phyloP scores from a whole-genome alignment of 768 basidiomycete genomes.

The Kwoniella europaea region DNA sequence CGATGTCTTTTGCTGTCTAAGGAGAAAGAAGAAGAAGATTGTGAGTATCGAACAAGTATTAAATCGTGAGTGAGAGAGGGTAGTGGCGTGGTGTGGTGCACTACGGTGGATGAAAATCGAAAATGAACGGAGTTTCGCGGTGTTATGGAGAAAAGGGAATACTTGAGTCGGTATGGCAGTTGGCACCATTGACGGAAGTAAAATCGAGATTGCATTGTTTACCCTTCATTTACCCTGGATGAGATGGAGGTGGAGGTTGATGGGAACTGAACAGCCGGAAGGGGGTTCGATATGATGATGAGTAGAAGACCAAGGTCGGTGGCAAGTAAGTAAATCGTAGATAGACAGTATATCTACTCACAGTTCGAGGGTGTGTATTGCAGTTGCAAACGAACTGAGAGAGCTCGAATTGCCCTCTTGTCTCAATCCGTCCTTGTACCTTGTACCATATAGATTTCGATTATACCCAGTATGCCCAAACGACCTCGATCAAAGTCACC shows the following conservation, averaged over 20 bases:
- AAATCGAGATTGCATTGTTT: background rate
- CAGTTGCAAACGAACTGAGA: too few relatives aligned
- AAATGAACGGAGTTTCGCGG: conserved; percentile 25
- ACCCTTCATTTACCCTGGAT: background rate
- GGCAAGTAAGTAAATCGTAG: background rate
- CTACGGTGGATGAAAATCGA: too few relatives aligned
- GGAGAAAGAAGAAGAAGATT: background rate
- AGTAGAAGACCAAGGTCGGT: background rate
- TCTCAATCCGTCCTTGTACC: too few relatives aligned
- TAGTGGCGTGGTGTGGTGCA: background rate
- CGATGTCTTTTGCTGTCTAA: conserved; percentile 26
- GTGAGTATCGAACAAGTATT: background rate
- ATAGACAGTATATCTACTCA: background rate
- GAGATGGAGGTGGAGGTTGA: background rate
- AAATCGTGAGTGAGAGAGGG: conserved; percentile 1
- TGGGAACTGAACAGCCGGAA: background rate
- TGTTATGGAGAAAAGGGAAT: background rate
- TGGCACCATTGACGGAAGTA: background rate
- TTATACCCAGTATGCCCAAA: conserved; percentile 13
- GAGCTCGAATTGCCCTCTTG: too few relatives aligned
- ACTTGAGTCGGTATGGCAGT: background rate
- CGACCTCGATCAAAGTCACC: conserved; percentile 19
- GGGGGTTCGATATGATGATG: background rate
- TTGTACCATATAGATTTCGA: background rate
- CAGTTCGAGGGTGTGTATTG: too few relatives aligned